phyloP scores from a whole-genome alignment of 2,329 filamentous ascomycete species.

The Penicillium sp. region DNA sequence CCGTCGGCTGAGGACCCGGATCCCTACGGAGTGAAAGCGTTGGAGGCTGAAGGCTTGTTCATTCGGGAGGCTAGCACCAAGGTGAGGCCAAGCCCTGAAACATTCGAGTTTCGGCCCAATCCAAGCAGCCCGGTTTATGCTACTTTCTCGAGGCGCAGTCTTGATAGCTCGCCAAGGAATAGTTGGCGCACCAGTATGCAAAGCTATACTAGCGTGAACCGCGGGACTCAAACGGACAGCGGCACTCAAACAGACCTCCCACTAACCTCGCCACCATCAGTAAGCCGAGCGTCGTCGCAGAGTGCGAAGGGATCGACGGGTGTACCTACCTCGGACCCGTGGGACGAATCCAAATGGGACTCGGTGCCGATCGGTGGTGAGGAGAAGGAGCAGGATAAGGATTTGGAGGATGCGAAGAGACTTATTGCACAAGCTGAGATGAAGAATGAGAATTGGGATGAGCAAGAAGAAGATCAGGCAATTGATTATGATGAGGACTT shows the following conservation, averaged over 20 bases:
- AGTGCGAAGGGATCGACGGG: conserved; percentile 29
- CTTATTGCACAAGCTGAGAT: conserved; percentile 12
- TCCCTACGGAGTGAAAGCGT: conserved; percentile 83
- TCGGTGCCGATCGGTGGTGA: conserved; percentile 20
- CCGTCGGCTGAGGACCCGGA: conserved; percentile 81
- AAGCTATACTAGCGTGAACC: conserved; percentile 60
- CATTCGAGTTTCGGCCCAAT: conserved; percentile 78
- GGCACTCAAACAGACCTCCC: conserved; percentile 5
- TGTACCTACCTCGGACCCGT: conserved; percentile 16
- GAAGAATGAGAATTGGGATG: background rate
- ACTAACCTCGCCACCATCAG: conserved; percentile 30
- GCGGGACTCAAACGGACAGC: conserved; percentile 69
- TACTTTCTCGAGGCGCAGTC: conserved; percentile 64
- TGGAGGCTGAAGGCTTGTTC: conserved; percentile 81
- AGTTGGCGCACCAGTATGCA: conserved; percentile 72
- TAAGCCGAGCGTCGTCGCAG: conserved; percentile 35
- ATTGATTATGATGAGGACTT: conserved; percentile 30
- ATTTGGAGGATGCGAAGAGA: conserved; percentile 13
- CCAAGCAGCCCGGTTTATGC: conserved; percentile 69
- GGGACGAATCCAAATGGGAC: conserved; percentile 29
- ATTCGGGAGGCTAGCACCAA: conserved; percentile 86
- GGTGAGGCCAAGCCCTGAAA: conserved; percentile 70
- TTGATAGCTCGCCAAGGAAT: conserved; percentile 60
- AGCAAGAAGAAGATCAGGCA: conserved; percentile 8
- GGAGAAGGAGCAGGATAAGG: conserved; percentile 2